phyloP scores from a whole-genome alignment of 2,329 filamentous ascomycete genomes.

The Aspergillus amoenus region DNA sequence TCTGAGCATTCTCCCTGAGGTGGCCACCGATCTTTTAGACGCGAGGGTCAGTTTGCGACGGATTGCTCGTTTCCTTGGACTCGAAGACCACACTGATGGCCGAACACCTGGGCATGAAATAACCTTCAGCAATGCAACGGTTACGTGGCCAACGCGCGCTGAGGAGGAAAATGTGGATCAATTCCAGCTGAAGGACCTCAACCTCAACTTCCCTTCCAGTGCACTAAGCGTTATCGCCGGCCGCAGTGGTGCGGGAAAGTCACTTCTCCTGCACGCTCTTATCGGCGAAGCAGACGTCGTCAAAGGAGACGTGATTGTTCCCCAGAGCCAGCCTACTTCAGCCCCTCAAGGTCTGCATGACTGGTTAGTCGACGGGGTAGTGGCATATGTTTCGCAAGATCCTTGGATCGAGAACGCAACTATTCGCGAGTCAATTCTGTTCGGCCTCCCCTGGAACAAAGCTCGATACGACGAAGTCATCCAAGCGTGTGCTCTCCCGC shows the following conservation, averaged over 20 bases:
- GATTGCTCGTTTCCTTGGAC: conserved; percentile 67
- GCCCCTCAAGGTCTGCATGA: conserved; percentile 51
- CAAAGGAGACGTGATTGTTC: conserved; percentile 57
- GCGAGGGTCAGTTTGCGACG: conserved; percentile 67
- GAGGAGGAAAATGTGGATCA: conserved; percentile 42
- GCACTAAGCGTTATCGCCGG: conserved; percentile 74
- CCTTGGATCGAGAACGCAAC: conserved; percentile 82
- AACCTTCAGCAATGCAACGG: conserved; percentile 63
- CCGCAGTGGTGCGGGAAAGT: conserved; percentile 75
- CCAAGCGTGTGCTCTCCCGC: conserved; percentile 68
- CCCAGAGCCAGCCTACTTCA: conserved; percentile 52
- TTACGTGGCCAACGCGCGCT: conserved; percentile 73
- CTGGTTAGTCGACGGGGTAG: conserved; percentile 68
- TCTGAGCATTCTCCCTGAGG: conserved; percentile 66
- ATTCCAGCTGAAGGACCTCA: conserved; percentile 65
- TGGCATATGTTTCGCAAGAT: conserved; percentile 73
- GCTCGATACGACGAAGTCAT: conserved; percentile 68
- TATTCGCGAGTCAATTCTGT: conserved; percentile 73
- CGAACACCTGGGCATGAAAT: conserved; percentile 58
- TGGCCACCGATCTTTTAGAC: conserved; percentile 67
- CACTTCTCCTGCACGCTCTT: conserved; percentile 68
- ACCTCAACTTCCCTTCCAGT: conserved; percentile 64
- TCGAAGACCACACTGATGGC: conserved; percentile 60
- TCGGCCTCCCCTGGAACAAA: conserved; percentile 66
- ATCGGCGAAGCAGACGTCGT: conserved; percentile 72